Conservation (phyloP, 1,139 yeast genomes). For the Casaregolazyma suthepensis region DNA sequence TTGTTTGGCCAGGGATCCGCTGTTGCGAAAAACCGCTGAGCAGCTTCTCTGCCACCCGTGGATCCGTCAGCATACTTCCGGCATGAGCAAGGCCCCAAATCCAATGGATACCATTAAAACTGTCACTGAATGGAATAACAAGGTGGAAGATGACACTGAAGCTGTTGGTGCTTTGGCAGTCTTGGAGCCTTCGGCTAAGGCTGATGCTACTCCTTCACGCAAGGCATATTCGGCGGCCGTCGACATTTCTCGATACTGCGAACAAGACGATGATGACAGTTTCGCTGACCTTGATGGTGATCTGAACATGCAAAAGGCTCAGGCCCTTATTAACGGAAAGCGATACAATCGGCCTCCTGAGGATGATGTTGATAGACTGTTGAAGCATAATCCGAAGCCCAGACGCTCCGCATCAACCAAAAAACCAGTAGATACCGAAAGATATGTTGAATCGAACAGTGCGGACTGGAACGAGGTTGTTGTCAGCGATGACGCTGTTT, state of each 20-base stretch:
- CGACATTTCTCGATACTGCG: conserved; percentile 2
- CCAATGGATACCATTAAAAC: conserved; percentile 27
- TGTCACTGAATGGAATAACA: conserved; percentile 28
- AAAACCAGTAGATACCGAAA: conserved; percentile 5
- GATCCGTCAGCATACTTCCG: conserved; percentile 35
- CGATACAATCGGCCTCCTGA: neutral
- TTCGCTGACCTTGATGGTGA: conserved; percentile 28
- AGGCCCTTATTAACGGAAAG: conserved; percentile 5
- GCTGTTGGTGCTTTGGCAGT: neutral
- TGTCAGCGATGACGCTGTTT: conserved; percentile 8
- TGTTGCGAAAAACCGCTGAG: conserved; percentile 51
- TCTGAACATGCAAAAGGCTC: conserved; percentile 19
- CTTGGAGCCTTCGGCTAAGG: neutral
- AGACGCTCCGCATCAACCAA: neutral
- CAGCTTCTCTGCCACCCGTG: conserved; percentile 57
- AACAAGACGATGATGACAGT: conserved; percentile 19
- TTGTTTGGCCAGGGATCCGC: conserved; percentile 77
- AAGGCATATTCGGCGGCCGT: neutral
- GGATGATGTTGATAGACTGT: neutral
- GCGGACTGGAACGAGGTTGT: conserved; percentile 23
- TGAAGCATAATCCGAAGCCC: neutral
- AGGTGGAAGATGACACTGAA: conserved; percentile 1
- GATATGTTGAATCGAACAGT: neutral
- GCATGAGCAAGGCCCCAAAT: neutral
- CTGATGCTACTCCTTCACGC: neutral